Base-by-base conservation (phyloP, 2,329 filamentous ascomycete species). In the Botrytis paeoniae region DNA sequence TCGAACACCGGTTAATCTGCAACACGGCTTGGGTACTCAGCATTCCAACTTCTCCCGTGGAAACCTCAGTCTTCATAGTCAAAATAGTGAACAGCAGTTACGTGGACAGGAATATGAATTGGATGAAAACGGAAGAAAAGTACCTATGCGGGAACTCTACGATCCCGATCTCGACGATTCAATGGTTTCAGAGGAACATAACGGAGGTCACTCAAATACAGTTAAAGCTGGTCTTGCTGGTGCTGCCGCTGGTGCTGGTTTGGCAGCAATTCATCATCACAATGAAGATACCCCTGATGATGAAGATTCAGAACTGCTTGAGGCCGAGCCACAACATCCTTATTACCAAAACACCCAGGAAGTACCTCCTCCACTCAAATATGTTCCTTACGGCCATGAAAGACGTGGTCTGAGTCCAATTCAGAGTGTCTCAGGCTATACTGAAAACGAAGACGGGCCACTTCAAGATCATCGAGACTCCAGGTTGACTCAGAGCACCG, bases 371-470 rank as follows among this genome's bases (percentile, higher is more conserved):
- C 89, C 88, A 25, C 82, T 90, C 41, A 88, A 88, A 76, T 92
- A 92, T 77, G 86, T 90, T n/a, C 88, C 91, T 1, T 91, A 93
- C 75, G 87, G 91, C 77, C 86, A 89, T 18, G 89, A 92, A 77
- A 87, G 89, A 70, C 91, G 93, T 60, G 91, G 90, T 18, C 83
- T 97, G 66, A 98, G 95, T 80, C 95, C 95, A 0, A 95, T 97
- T 74, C 95, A 96, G 77, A 98, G 95, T 78, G 93, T 97, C 25
- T 95, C 94, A 18, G 96, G 95, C 75, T 95, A 94, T 78, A 91
- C 89, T 6, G 90, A 94, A 78, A 89, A 89, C 70, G 90, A 86
- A 75, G 83, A 84, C 41, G 86, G 86, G 43, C 83, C 83, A 48
- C 29, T 25, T 29, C 39, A 59, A 29, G 83, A 83, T 43, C 88